These are phyloP conservation scores for Viola odorata DNA, from an alignment of 345 rosid genomes.

Conservation along the genomic window DNA sequence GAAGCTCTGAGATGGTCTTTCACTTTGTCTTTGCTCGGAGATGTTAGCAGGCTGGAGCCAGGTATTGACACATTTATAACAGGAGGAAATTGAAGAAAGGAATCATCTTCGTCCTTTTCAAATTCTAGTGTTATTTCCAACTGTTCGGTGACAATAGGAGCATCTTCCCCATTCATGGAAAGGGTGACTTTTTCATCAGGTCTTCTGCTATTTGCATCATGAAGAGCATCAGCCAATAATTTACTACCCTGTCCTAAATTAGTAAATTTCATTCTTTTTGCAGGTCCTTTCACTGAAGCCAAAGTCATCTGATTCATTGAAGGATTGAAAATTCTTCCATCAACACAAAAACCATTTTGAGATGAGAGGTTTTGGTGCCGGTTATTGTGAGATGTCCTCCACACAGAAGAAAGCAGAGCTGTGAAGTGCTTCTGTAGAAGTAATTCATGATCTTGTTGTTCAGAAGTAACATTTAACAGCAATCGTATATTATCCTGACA, in stretches of 20 bases:
- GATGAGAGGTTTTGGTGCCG: slow-evolving; percentile 28
- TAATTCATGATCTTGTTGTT: slow-evolving; percentile 75
- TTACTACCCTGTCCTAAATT: slow-evolving; percentile 44
- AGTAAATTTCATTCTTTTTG: slow-evolving; percentile 46
- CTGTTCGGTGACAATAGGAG: slow-evolving; percentile 30
- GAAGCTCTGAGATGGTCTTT: slow-evolving; percentile 45
- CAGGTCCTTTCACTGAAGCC: slow-evolving; percentile 36
- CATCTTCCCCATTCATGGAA: slow-evolving; percentile 40
- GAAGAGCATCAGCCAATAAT: slow-evolving; percentile 63
- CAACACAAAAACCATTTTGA: slow-evolving; percentile 42
- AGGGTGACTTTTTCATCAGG: slow-evolving; percentile 30
- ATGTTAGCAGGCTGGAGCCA: slow-evolving; percentile 31
- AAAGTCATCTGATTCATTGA: slow-evolving; percentile 27
- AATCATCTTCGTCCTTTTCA: slow-evolving; percentile 39
- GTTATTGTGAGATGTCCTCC: slow-evolving; percentile 47
- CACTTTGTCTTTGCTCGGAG: slow-evolving; percentile 25
- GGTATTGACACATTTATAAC: slow-evolving; percentile 50
- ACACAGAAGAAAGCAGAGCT: slow-evolving; percentile 70
- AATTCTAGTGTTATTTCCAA: slow-evolving; percentile 74
- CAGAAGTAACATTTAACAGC: slow-evolving; percentile 66
- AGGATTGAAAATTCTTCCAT: slow-evolving; percentile 44
- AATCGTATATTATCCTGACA: slow-evolving; percentile 76
- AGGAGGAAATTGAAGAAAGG: slow-evolving; percentile 44
- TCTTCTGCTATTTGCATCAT: slow-evolving; percentile 41
- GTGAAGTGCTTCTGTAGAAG: slow-evolving; percentile 92